Conservation (phyloP, 2,329 filamentous ascomycete genomes). For the Cordyceps javanica region DNA sequence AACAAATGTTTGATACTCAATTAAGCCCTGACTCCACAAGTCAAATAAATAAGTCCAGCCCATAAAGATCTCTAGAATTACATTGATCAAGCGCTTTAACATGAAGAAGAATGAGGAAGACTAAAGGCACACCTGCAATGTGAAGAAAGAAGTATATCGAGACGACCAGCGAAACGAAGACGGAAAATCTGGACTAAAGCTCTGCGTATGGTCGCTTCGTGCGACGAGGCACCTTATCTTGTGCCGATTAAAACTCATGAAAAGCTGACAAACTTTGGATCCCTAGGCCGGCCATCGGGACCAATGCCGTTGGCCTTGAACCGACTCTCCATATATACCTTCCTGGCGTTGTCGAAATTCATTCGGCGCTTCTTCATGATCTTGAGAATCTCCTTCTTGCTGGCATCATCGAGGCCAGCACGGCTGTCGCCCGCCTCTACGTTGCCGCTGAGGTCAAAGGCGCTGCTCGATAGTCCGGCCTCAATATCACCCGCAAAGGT, state of each 20-base stretch:
- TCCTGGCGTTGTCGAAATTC: constrained; percentile 84
- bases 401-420: constrained; percentile 71
- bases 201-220: too few species aligned
- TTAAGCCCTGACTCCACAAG: too few species aligned
- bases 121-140: too few species aligned
- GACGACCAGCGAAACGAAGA: too few species aligned
- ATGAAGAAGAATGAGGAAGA: too few species aligned
- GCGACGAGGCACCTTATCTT: too few species aligned
- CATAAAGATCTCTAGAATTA: too few species aligned
- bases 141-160: too few species aligned
- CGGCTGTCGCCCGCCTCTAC: constrained; percentile 72
- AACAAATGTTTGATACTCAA: too few species aligned
- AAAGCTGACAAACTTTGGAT: constrained; percentile 96
- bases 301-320: constrained; percentile 87
- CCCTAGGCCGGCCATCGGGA: constrained; percentile 76
- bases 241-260: constrained; percentile 23
- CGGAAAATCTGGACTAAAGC: too few species aligned
- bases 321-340: constrained; percentile 76
- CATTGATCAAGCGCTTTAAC: too few species aligned
- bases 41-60: too few species aligned
- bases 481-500: constrained; percentile 82
- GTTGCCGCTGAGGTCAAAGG: constrained; percentile 79
- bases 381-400: constrained; percentile 74
- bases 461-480: constrained; percentile 73
- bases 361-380: constrained; percentile 87